phyloP scores from a whole-genome alignment of 2,329 filamentous ascomycete species.

The Trichoderma cornu-damae region DNA sequence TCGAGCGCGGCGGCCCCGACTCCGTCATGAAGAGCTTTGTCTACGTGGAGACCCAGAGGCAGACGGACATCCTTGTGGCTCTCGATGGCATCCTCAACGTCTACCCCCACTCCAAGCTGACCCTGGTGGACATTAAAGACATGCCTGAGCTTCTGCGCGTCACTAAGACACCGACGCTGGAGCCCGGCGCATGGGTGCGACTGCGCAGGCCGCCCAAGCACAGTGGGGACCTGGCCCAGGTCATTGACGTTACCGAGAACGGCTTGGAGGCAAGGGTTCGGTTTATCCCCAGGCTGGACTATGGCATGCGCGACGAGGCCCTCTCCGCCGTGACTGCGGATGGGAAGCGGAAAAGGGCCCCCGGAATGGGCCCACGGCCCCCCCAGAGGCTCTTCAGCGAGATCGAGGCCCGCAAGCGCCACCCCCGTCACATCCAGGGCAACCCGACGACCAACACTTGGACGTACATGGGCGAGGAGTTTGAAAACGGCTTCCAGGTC shows the following conservation, averaged over 20 bases:
- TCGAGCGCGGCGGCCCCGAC: slow-evolving; percentile 75
- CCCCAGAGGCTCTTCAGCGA: slow-evolving; percentile 92
- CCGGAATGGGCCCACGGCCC: slow-evolving; percentile 61
- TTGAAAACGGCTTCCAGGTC: slow-evolving; percentile 86
- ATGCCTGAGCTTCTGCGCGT: slow-evolving; percentile 95
- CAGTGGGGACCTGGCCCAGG: slow-evolving; percentile 81
- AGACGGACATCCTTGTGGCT: slow-evolving; percentile 78
- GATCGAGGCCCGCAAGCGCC: slow-evolving; percentile 82
- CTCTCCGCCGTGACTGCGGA: slow-evolving; percentile 44
- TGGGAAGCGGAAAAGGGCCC: slow-evolving; percentile 74
- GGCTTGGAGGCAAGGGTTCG: slow-evolving; percentile 82
- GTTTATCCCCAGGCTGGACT: slow-evolving; percentile 86
- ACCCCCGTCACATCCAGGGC: slow-evolving; percentile 57
- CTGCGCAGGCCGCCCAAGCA: slow-evolving; percentile 77
- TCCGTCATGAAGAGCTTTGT: slow-evolving; percentile 88
- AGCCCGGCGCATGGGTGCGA: slow-evolving; percentile 88
- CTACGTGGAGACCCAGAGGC: slow-evolving; percentile 86
- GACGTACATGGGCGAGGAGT: slow-evolving; percentile 82
- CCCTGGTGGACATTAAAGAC: slow-evolving; percentile 90
- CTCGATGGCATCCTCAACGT: slow-evolving; percentile 83
- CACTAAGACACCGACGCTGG: slow-evolving; percentile 75
- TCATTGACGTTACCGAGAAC: slow-evolving; percentile 88
- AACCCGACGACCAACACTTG: slow-evolving; percentile 77
- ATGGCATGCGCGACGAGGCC: slow-evolving; percentile 76
- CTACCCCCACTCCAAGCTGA: slow-evolving; percentile 80